phyloP scores from a whole-genome alignment of 2,329 filamentous ascomycete genomes.

The Neopestalotiopsis sp. region DNA sequence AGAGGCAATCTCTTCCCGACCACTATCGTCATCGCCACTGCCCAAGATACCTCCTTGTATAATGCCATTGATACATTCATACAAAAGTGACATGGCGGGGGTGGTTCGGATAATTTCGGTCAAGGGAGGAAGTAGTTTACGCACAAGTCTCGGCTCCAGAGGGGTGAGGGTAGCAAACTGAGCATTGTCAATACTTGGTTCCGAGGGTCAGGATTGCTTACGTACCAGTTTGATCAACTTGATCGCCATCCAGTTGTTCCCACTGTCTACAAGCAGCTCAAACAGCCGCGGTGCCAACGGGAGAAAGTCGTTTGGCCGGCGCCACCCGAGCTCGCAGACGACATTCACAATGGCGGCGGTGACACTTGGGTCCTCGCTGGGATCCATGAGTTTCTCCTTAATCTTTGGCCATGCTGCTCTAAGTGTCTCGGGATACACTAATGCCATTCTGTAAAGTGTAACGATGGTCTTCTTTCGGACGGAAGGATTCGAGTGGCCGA shows the following conservation, averaged over 20 bases:
- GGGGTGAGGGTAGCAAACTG: constrained; percentile 95
- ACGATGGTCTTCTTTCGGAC: constrained; percentile 97
- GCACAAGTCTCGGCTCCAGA: constrained; percentile 86
- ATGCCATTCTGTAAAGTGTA: constrained; percentile 87
- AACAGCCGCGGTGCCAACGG: constrained; percentile 91
- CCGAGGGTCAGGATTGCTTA: constrained; percentile 19
- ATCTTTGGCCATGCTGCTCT: constrained; percentile 96
- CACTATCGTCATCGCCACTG: constrained; percentile 77
- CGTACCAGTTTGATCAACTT: constrained; percentile 94
- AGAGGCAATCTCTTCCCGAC: constrained; percentile 88
- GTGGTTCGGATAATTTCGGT: constrained; percentile 95
- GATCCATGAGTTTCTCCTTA: constrained; percentile 90
- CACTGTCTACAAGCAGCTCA: constrained; percentile 86
- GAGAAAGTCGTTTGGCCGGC: constrained; percentile 90
- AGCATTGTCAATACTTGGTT: constrained; percentile 28
- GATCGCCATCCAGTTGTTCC: constrained; percentile 99
- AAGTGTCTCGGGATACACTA: constrained; percentile 96
- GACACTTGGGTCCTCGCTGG: constrained; percentile 87
- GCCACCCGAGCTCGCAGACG: constrained; percentile 93
- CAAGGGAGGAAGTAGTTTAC: constrained; percentile 88
- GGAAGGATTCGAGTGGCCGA: constrained; percentile 83
- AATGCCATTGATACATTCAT: constrained; percentile 98
- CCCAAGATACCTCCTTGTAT: constrained; percentile 95
- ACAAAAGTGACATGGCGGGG: constrained; percentile 95
- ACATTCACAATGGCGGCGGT: constrained; percentile 97